A percentile compares a stretch with the other conserved stretches of the same genome.
Conservation (phyloP, 164 flowering plant species). For the Tinospora cordifolia region DNA sequence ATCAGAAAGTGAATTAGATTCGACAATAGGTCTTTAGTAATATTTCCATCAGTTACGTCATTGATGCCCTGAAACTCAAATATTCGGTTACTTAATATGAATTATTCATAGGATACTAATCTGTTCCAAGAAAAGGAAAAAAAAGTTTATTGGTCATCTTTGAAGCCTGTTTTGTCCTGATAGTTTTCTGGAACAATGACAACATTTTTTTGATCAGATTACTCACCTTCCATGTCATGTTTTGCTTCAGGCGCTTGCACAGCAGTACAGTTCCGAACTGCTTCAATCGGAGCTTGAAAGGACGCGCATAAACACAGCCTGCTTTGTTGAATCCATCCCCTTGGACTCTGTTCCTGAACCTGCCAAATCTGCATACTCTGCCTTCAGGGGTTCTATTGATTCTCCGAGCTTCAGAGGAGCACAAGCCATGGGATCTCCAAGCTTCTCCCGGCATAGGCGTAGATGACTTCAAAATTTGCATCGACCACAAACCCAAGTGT, state of each 20-base stretch:
- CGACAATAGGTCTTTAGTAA: too few relatives aligned
- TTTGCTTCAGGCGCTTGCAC: constrained; percentile 71
- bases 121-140: too few relatives aligned
- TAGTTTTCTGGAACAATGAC: neutral
- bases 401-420: constrained; percentile 55
- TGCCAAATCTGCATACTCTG: constrained; percentile 53
- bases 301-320: constrained; percentile 85
- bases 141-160: too few relatives aligned
- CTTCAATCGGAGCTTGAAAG: constrained; percentile 85
- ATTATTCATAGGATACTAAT: too few relatives aligned
- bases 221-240: neutral
- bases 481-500: constrained; percentile 2
- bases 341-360: constrained; percentile 67
- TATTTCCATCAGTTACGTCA: too few relatives aligned
- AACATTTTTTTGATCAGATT: too few relatives aligned
- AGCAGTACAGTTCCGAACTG: constrained; percentile 80
- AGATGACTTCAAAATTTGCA: constrained; percentile 28
- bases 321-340: constrained; percentile 72
- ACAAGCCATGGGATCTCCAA: constrained; percentile 49
- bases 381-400: constrained; percentile 55
- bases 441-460: constrained; percentile 56
- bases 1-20: too few relatives aligned
- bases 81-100: too few relatives aligned
- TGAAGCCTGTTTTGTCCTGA: neutral
- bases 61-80: too few relatives aligned